Percentiles rank a stretch among this genome's conserved stretches.
Conservation (phyloP, 2,329 filamentous ascomycete genomes). For the Diplocarpon mali region DNA sequence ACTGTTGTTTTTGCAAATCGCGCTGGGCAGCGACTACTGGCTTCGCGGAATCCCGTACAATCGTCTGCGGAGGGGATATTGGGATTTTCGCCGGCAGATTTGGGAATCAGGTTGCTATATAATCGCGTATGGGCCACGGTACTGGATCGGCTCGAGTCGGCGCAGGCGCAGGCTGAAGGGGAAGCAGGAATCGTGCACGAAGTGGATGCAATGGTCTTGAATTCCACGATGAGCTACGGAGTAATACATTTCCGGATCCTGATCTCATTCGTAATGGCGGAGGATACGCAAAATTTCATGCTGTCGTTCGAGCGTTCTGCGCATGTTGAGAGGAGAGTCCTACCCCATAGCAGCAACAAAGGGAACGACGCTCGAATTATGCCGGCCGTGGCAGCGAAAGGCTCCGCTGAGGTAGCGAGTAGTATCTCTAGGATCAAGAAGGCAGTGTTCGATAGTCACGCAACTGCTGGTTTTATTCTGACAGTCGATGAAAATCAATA, state of each 20-base stretch:
- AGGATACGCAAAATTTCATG: conserved; percentile 9
- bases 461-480: conserved; percentile 12
- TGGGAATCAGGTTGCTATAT: conserved; percentile 12
- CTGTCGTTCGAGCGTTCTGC: conserved; percentile 10
- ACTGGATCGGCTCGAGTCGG: conserved; percentile 7
- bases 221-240: not conserved
- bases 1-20: conserved; percentile 13
- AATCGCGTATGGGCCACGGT: conserved; percentile 10
- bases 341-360: not conserved
- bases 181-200: not conserved
- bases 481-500: conserved; percentile 17
- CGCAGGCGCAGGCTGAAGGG: not conserved
- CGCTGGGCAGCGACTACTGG: conserved; percentile 10
- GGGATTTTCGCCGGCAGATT: conserved; percentile 4
- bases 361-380: not conserved
- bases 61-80: not conserved
- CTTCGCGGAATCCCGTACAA: conserved; percentile 4
- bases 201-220: conserved; percentile 7
- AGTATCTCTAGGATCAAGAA: conserved; percentile 11
- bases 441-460: conserved; percentile 16
- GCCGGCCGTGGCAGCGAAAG: not conserved
- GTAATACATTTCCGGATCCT: conserved; percentile 9
- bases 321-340: not conserved
- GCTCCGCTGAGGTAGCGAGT: not conserved
- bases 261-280: conserved; percentile 7